Base-by-base conservation (phyloP, 2,329 filamentous ascomycete species). In the Colletotrichum tropicicola region DNA sequence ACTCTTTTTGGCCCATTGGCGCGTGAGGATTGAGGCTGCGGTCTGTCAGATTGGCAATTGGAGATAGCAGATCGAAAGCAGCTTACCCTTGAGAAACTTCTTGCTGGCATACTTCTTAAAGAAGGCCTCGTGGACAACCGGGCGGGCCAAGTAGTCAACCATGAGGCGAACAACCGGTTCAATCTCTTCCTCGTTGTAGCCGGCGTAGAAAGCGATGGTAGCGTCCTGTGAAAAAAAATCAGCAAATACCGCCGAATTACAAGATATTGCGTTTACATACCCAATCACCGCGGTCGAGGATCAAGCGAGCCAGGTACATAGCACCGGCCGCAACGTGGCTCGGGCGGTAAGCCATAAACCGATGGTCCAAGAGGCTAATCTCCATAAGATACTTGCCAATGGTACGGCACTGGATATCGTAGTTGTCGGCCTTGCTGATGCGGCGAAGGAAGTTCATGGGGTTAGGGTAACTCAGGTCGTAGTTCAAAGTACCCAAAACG, bases 41-140 rank as follows among this genome's bases (percentile, higher is more conserved):
- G 2, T 5, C 2, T 43, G 68, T 74, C 37, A 75, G 70, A 73
- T 70, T 74, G 70, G 30, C 56, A 66, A 49, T 9, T 4, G 25
- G 27, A n/a, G 13, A 27, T 35, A 57, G n/a, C n/a, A 25, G 12
- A 12, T 4, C 4, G 19, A 32, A 15, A 28, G 27, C 21, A n/a
- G 72, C 86, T 81, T 89, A 97, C 95, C 94, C 84, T 99, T 99
- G 73, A 98, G 83, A 82, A 98, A 99, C 82, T 97, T 98, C 86
- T 98, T 99, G 88, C 93, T 97, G 60, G 96, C 96, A 78, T 99
- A 99, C 81, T 99, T 99, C 88, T 97, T 97, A 87, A 98, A 98
- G 85, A 99, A 98, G 37, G 96, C 97, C 77, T 98, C 95, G 75
- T 99, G 96, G 44, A 91, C 88, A 57, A 98, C 92, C 25, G 95